Base-by-base conservation (phyloP, 768 basidiomycete species). In the Russula earlei region DNA sequence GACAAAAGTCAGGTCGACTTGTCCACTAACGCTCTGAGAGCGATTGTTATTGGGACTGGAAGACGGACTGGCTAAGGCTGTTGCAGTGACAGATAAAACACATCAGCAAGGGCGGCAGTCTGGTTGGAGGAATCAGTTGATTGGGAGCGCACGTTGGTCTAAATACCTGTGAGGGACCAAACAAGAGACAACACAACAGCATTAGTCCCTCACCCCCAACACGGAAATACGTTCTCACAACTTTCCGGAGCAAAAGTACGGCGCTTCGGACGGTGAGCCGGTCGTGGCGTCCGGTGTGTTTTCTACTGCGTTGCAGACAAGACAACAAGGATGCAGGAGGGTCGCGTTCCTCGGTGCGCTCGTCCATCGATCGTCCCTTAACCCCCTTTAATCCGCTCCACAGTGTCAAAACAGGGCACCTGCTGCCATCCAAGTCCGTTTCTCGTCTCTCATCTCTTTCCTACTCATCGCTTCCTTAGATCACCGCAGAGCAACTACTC, bases 401-500 rank as follows among this genome's bases (percentile, higher is more conserved):
- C 54, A 90, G 88, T 55, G 92, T 98, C 62, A 94, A 95, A 98
- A 98, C 71, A 80, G 95, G 49, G 95, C 95, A 17, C 87, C 95
- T 38, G 95, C 95, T 47, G 87, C 91, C 57, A 77, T 97, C 58
- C 92, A 95, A 71, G 91, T 89, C 49, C 60, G 80, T 69, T 50
- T 54, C 52, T 33, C 22, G 5, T 20, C 33, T 49, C 29, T 10
- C 24, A 37, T 42, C 4, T 5, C 29, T 34, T 42, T 38, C 52
- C 47, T 49, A 50, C 29, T 69, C 48, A 64, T 56, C 31, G 17
- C 37, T 51, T 38, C 57, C 22, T 45, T 71, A 97, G 91, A 94
- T 98, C 72, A 98, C 96, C 55, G 91, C 96, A 14, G 96, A 98
- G 72, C 96, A 99, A 72, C 84, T 99, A 41, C 77, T 99, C 10